Percentiles rank a stretch among this genome's conserved stretches.
Evolutionary conservation across 495 filamentous ascomycete species (phyloP).

Genomic region (Podospora australis): DNA sequence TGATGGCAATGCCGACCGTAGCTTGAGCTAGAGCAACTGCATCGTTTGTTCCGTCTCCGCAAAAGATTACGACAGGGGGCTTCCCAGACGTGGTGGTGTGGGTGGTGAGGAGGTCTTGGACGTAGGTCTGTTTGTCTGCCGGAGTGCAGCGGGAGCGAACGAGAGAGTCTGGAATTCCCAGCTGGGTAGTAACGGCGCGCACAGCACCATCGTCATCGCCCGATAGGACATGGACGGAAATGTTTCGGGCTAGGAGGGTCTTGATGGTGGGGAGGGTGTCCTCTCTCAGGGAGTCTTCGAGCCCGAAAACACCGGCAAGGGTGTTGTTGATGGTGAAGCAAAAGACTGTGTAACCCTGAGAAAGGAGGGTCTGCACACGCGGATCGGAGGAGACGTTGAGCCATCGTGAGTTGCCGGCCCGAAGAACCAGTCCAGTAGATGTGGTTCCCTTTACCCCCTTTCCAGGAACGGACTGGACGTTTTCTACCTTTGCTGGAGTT

Average conservation of each 20-base stretch:
- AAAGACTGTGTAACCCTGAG: slow-evolving; percentile 51
- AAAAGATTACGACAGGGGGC: slow-evolving; percentile 55
- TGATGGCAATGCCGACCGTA: slow-evolving; percentile 54
- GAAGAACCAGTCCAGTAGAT: slow-evolving; percentile 23
- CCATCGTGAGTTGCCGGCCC: slow-evolving; percentile 62
- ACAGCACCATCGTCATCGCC: slow-evolving; percentile 64
- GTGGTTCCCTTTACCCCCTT: slow-evolving; percentile 34
- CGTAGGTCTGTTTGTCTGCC: slow-evolving; percentile 56
- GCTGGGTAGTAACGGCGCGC: slow-evolving; percentile 40
- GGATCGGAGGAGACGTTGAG: slow-evolving; percentile 35
- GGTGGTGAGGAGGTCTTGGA: slow-evolving; percentile 36
- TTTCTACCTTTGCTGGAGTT: slow-evolving; percentile 25
- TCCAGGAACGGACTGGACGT: slow-evolving; percentile 44
- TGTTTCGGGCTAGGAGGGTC: slow-evolving; percentile 47
- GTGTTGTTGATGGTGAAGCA: slow-evolving; percentile 50
- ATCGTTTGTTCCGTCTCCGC: slow-evolving; percentile 79
- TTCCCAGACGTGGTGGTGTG: slow-evolving; percentile 20
- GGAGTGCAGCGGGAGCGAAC: slow-evolving; percentile 50
- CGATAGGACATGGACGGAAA: slow-evolving; percentile 58
- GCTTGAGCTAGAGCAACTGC: slow-evolving; percentile 66
- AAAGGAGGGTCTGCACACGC: slow-evolving; percentile 38
- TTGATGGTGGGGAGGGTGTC: slow-evolving; percentile 47
- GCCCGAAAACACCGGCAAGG: slow-evolving; percentile 52
- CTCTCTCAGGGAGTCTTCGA: slow-evolving; percentile 52
- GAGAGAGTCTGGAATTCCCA: slow-evolving; percentile 46